Conservation (phyloP, 1,139 yeast genomes). For the Saccharomycopsis phalli region DNA sequence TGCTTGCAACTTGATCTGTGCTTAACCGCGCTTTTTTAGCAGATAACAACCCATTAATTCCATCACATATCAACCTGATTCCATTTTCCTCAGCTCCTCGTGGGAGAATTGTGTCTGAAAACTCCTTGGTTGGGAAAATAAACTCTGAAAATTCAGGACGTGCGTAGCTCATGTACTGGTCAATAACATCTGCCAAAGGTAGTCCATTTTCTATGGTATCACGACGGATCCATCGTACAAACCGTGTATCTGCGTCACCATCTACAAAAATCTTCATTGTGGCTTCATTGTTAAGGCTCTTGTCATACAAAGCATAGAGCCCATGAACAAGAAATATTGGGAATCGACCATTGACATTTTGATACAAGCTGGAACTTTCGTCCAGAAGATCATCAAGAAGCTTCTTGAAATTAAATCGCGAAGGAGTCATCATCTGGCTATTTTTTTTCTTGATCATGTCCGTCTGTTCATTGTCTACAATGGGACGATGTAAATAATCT, state of each 20-base stretch:
- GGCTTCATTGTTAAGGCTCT: conserved; percentile 47
- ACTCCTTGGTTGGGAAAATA: conserved; percentile 66
- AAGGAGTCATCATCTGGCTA: conserved; percentile 7
- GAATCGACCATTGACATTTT: neutral
- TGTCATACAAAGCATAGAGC: conserved; percentile 67
- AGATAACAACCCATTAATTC: conserved; percentile 42
- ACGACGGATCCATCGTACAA: conserved; percentile 62
- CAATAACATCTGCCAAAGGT: conserved; percentile 43
- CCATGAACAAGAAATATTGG: conserved; percentile 61
- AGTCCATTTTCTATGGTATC: conserved; percentile 31
- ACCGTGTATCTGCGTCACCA: conserved; percentile 75
- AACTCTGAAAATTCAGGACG: conserved; percentile 70
- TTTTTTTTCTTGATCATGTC: conserved; percentile 6
- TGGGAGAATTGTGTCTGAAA: conserved; percentile 78
- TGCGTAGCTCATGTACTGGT: conserved; percentile 53
- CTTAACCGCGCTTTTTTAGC: neutral
- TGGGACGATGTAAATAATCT: conserved; percentile 4
- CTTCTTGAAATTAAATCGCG: conserved; percentile 13
- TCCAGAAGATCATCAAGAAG: conserved; percentile 5
- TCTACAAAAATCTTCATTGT: conserved; percentile 71
- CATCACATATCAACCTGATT: conserved; percentile 64
- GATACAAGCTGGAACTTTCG: neutral
- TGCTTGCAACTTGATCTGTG: neutral
- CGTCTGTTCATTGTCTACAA: conserved; percentile 5
- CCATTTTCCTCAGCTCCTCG: conserved; percentile 51